Conservation (phyloP, 2,329 filamentous ascomycete species). For the Aspergillus pseudoterreus region DNA sequence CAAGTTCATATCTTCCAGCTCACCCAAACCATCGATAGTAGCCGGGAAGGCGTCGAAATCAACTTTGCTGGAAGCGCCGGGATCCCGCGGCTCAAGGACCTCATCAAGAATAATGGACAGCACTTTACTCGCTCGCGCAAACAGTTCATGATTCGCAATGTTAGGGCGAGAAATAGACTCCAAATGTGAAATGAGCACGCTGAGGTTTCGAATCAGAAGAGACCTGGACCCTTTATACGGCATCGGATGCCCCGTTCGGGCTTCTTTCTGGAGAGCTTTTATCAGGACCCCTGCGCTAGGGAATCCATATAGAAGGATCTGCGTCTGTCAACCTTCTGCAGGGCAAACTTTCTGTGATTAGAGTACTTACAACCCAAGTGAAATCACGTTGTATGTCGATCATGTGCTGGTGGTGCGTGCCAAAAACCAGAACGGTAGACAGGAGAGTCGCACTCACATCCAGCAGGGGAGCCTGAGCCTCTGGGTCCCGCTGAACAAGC, state of each 20-base stretch:
- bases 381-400: conserved; percentile 23
- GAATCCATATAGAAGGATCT: conserved; percentile 25
- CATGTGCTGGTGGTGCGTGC: conserved; percentile 18
- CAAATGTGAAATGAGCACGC: conserved; percentile 38
- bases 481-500: conserved; percentile 21
- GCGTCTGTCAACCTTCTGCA: not conserved
- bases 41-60: conserved; percentile 1
- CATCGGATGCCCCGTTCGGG: conserved; percentile 23
- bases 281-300: conserved; percentile 23
- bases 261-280: conserved; percentile 22
- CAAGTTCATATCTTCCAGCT: conserved; percentile 17
- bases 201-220: conserved; percentile 37
- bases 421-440: conserved; percentile 19
- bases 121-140: conserved; percentile 16
- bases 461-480: conserved; percentile 14
- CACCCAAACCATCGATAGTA: conserved; percentile 7
- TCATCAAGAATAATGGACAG: conserved; percentile 26
- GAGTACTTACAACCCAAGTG: conserved; percentile 16
- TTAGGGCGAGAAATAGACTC: conserved; percentile 32
- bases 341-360: not conserved
- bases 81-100: conserved; percentile 16
- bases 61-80: not conserved
- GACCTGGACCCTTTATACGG: conserved; percentile 29
- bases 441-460: conserved; percentile 22
- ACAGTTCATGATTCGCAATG: conserved; percentile 25